Base-by-base conservation (phyloP, 139 green algal species). In the Parachlorella kessleri region DNA sequence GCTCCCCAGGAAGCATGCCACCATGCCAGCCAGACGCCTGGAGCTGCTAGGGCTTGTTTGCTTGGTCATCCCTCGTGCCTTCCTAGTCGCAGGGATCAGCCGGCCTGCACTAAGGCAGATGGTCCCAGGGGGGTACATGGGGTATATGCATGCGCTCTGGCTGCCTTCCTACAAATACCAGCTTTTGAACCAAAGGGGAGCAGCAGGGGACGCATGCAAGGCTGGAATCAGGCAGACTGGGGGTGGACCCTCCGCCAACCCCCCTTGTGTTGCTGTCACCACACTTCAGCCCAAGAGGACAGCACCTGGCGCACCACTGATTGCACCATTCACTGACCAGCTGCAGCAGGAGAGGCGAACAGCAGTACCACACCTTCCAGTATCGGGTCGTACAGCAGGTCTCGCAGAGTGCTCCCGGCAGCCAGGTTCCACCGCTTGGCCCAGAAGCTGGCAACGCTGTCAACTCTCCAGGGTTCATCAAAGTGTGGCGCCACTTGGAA, bases 381-480 rank as follows among this genome's bases (percentile, higher is more conserved):
- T 0, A 92, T 76, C 1, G 88, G 84, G 21, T 88, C 81, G 48
- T 89, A 93, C 3, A 86, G 64, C 0, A 86, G 42, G 54, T 41
- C 30, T 3, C 84, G 66, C n/a, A 93, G 85, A 35, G 78, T 65
- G 59, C 86, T 86, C 24, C 83, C 81, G 2, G 84, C 80, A 0
- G 81, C 87, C 40, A 93, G 55, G 71, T 93, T 89, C 89, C 89
- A 93, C 9, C 89, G 89, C 36, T 72, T 70, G 4, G 68, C 70
- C 89, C 89, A 93, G 30, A 93, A 89, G 33, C 85, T 71, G 0
- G 77, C 48, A 14, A 93, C 42, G 28, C 69, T 83, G 36, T 73
- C 42, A 2, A 86, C 75, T n/a, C 80, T 32, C 39, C 66, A 86
- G 33, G 84, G 83, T 28, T 66, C 33, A 76, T 92, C 72, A 81